Conservation (phyloP, 2,329 filamentous ascomycete genomes). For the Gnomoniopsis sp. region DNA sequence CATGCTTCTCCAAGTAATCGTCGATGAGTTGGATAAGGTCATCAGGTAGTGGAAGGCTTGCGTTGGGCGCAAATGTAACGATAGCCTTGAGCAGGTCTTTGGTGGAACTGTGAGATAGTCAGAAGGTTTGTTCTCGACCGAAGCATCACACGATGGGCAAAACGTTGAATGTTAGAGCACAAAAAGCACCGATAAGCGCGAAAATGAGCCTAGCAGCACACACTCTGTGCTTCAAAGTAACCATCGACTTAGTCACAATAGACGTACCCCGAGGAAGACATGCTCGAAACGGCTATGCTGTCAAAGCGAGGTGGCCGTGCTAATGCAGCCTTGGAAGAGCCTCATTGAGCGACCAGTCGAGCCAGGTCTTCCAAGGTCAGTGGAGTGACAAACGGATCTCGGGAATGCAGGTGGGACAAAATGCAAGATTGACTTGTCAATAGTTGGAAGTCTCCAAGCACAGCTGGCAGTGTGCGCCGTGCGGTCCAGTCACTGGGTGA, state of each 20-base stretch:
- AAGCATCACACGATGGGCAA: neutral
- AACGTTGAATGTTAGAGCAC: too few relatives aligned
- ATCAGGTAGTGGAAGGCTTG: slow-evolving; percentile 61
- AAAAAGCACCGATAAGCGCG: neutral
- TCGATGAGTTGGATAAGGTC: slow-evolving; percentile 61
- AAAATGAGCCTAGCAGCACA: neutral
- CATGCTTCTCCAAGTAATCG: slow-evolving; percentile 65
- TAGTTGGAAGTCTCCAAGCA: neutral
- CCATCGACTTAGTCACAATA: neutral
- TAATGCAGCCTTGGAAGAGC: slow-evolving; percentile 3
- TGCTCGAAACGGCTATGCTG: neutral
- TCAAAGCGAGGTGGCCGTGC: slow-evolving; percentile 5
- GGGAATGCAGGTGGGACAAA: too few relatives aligned
- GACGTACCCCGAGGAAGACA: slow-evolving; percentile 18
- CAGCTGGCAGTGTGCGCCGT: neutral
- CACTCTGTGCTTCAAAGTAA: neutral
- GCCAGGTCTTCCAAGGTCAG: neutral
- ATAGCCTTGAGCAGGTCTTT: slow-evolving; percentile 61
- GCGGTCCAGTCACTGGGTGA: too few relatives aligned
- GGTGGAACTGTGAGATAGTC: slow-evolving; percentile 41
- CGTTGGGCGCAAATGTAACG: slow-evolving; percentile 44
- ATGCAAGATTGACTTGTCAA: neutral
- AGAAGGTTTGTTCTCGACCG: slow-evolving; percentile 2
- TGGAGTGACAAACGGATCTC: slow-evolving; percentile 10
- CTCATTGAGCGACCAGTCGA: slow-evolving; percentile 12